A percentile compares a stretch with the other conserved stretches of the same genome.
These are phyloP conservation scores for Mucor saturninus DNA, from an alignment of 371 early-diverging fungal species.

Conservation along the genomic window DNA sequence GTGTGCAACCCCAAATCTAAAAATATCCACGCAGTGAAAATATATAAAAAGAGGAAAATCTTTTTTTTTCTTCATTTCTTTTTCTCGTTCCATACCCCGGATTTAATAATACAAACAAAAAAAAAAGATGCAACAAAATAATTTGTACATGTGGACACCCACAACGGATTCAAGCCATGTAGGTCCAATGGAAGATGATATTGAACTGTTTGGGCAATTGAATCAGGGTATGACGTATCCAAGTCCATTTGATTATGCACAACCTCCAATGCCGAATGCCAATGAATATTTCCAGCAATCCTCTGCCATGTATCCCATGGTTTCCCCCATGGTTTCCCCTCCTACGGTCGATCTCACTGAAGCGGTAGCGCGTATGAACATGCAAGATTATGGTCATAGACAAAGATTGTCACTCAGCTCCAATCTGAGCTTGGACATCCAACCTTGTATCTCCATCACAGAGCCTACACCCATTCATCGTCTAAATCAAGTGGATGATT, in stretches of 20 bases:
- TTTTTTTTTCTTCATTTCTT: background rate
- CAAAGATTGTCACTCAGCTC: slow-evolving; percentile 9
- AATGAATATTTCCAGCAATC: background rate
- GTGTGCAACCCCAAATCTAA: background rate
- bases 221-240: background rate
- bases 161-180: background rate
- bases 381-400: slow-evolving; percentile 9
- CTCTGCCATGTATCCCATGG: background rate
- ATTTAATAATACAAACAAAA: background rate
- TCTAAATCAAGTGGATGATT: background rate
- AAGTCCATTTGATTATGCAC: background rate
- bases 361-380: slow-evolving; percentile 21
- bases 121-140: background rate
- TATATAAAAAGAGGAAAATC: background rate
- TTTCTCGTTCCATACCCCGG: background rate
- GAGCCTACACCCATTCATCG: slow-evolving; percentile 27
- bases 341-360: slow-evolving; percentile 7
- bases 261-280: background rate
- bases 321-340: slow-evolving; percentile 19
- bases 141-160: background rate
- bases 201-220: background rate
- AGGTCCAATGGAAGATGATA: background rate
- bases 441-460: slow-evolving; percentile 35
- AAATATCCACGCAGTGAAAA: background rate
- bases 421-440: slow-evolving; percentile 24